Evolutionary conservation across 768 basidiomycete species (phyloP).

Genomic region (Hygrophorus russula): DNA sequence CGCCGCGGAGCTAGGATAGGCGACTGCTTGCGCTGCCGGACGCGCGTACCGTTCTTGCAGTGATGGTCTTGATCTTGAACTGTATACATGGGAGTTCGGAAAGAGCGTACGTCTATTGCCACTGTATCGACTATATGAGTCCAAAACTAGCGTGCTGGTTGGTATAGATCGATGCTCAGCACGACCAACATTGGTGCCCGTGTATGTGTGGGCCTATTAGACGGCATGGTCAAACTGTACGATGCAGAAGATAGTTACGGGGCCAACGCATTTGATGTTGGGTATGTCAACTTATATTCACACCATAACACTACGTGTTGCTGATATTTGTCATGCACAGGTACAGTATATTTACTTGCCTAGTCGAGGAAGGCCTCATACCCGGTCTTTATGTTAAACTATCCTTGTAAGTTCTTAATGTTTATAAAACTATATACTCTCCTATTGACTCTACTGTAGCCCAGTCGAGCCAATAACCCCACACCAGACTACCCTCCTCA

Average conservation of each 20-base stretch:
- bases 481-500: slow-evolving; percentile 79
- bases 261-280: slow-evolving; percentile 65
- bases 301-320: slow-evolving; percentile 4
- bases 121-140: slow-evolving; percentile 2
- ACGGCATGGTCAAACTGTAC: slow-evolving; percentile 58
- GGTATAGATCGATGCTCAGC: slow-evolving; percentile 37
- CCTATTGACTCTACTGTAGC: slow-evolving; percentile 16
- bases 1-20: slow-evolving; percentile 19
- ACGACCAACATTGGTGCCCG: slow-evolving; percentile 46
- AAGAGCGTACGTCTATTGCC: slow-evolving; percentile 37
- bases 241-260: slow-evolving; percentile 60
- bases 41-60: slow-evolving; percentile 43
- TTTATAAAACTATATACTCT: neutral
- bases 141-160: slow-evolving; percentile 8
- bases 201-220: slow-evolving; percentile 58
- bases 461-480: slow-evolving; percentile 65
- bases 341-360: slow-evolving; percentile 51
- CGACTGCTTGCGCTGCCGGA: slow-evolving; percentile 59
- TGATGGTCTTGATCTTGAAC: slow-evolving; percentile 64
- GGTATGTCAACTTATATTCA: slow-evolving; percentile 29
- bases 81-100: slow-evolving; percentile 46
- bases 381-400: slow-evolving; percentile 52
- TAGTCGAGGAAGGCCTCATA: slow-evolving; percentile 50
- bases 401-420: slow-evolving; percentile 36
- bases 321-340: slow-evolving; percentile 21